Evolutionary conservation across 768 basidiomycete genomes (phyloP), one percentile per base, ranked within the genome.

Genomic region (Symmetrospora coprosmae): DNA sequence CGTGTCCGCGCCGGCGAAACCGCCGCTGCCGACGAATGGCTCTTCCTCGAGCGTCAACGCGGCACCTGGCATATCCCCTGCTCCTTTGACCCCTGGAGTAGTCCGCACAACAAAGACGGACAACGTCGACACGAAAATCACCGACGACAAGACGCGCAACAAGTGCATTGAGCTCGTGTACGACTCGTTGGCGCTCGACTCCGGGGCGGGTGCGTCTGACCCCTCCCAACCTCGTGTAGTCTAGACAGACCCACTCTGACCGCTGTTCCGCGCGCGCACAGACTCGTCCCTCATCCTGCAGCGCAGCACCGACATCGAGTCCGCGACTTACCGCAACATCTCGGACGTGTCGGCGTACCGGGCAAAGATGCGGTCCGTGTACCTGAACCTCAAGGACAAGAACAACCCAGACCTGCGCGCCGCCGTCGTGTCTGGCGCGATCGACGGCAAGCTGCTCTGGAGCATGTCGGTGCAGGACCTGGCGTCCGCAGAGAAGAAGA

Each of bases 381-480:
- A 81, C 70, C 83, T 92, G 66, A 97, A 97, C 72, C 77, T 99
- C 67, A 96, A 94, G 73, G 91, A 92, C 73, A 90, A 88, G 74
- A 81, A 83, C 66, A 99, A 99, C 72, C 89, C 90, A 16, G 78
- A 78, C 28, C 71, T 99, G 56, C 78, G 91, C 41, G 86, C 85
- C 70, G 83, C 81, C 66, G 80, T 99, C 62, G 85, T 92, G 33
- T 80, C 82, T 38, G 92, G 92, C 1, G 83, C 85, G 19, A 73
- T 94, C 1, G 67, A 80, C 0, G 79, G 82, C 0, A 78, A 80
- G 49, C 81, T 77, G 64, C 82, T 97, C 13, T 65, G 62, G 37
- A 45, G 19, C 21, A 62, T 65, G 51, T 34, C 37, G 17, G 27
- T 25, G 4, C 62, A 92, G 88, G 91, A 97, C 68, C 89, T 99